Percentiles rank a stretch among this genome's conserved stretches.
Conservation (phyloP, 768 basidiomycete species). For the Xerocomellus amylosporus region DNA sequence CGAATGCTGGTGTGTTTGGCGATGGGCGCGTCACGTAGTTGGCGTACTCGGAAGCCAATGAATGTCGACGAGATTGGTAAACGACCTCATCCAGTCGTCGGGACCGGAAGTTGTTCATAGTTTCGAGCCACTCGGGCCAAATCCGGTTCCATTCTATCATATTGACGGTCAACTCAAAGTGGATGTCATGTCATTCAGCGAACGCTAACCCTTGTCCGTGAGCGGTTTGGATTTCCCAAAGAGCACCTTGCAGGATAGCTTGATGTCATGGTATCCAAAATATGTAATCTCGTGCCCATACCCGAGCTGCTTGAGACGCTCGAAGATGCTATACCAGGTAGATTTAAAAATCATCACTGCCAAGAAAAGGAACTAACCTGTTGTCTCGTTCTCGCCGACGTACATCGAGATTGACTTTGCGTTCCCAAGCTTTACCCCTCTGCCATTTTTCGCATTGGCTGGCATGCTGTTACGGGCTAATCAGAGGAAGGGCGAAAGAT, state of each 20-base stretch:
- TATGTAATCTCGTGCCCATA: slow-evolving; percentile 1
- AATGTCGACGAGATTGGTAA: background rate
- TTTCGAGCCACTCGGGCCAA: background rate
- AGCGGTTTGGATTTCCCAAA: slow-evolving; percentile 8
- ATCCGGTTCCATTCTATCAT: slow-evolving; percentile 10
- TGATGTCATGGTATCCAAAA: background rate
- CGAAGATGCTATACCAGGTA: slow-evolving; percentile 3
- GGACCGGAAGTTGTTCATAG: background rate
- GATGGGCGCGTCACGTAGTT: background rate
- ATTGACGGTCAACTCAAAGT: background rate
- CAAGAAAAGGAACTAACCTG: background rate
- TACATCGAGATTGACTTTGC: background rate
- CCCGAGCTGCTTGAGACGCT: slow-evolving; percentile 1
- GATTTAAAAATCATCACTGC: background rate
- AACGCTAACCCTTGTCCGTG: slow-evolving; percentile 4
- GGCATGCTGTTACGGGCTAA: slow-evolving; percentile 1
- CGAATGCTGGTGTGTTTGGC: background rate
- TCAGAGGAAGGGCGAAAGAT: no score
- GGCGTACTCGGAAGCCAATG: background rate
- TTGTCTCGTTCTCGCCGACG: background rate
- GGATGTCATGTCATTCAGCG: background rate
- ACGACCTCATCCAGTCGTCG: background rate
- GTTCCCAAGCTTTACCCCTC: no score
- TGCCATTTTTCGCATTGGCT: background rate
- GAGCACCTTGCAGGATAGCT: background rate